Evolutionary conservation across 2,329 filamentous ascomycete genomes (phyloP), one percentile per base, ranked within the genome.

Genomic region (Pseudogymnoascus sp.): DNA sequence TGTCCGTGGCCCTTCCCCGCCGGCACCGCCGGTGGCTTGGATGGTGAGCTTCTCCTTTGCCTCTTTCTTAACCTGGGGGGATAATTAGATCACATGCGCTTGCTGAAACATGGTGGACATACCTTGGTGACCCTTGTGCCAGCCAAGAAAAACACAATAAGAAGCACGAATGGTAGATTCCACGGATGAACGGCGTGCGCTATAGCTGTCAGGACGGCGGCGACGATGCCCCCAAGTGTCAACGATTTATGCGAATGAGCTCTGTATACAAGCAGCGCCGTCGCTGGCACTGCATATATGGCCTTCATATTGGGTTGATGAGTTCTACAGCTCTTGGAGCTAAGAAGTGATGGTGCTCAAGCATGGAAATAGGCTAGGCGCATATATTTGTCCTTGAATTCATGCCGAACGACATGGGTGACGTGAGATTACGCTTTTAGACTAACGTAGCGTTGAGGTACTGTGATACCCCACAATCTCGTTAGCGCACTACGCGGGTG

Each of bases 181-280:
- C 91, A 97, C 3, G 93, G 93, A 75, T 97, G 93, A n/a, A 93
- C 78, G 15, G 92, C 91, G 75, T 99, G 95, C 10, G 89, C 84
- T 53, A 83, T 75, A 3, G 91, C 93, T 3, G 93, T 96, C 47
- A 88, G 70, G 4, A 81, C 79, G 3, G 93, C 93, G 11, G 84
- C 83, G 38, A 88, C 69, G 69, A 96, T 84, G 65, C 93, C 93
- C 6, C 81, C 77, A 0, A 88, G 84, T 0, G 93, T 97, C 40
- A 99, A 82, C 23, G 88, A 93, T 63, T 90, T 88, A 69, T 86
- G 87, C 57, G 82, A 85, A 76, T 84, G 84, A 35, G 90, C 88
- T 65, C 89, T 83, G 69, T 85, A 84, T 63, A 88, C 78, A 68
- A 93, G 81, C 65, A 80, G 80, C 65, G 82, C 69, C 15, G 82